Conservation (phyloP, 2,329 filamentous ascomycete species). For the Xylariales sp. region DNA sequence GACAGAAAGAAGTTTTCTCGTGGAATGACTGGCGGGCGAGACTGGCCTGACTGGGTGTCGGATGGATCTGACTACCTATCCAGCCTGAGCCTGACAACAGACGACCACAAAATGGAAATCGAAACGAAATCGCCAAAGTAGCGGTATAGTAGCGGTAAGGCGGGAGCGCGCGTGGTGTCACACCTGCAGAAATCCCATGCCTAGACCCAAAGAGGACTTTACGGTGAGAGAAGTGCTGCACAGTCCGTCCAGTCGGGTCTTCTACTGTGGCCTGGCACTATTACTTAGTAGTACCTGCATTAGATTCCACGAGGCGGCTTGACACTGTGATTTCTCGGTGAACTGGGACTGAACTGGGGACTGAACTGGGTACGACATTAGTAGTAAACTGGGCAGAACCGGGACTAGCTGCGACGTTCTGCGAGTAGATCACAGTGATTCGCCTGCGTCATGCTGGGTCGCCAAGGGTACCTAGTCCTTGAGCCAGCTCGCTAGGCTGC, state of each 20-base stretch:
- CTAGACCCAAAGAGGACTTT: constrained; percentile 23
- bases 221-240: constrained; percentile 36
- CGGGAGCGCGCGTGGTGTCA: constrained; percentile 33
- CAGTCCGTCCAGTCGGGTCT: constrained; percentile 20
- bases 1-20: constrained; percentile 36
- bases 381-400: no score
- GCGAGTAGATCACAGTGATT: constrained; percentile 39
- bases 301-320: constrained; percentile 45
- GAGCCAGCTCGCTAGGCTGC: constrained; percentile 12
- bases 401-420: constrained; percentile 12
- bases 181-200: constrained; percentile 32
- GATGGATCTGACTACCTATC: constrained; percentile 37
- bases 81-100: constrained; percentile 32
- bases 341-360: constrained; percentile 36
- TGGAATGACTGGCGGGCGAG: constrained; percentile 23
- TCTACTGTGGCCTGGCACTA: constrained; percentile 32
- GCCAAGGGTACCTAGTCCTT: constrained; percentile 24
- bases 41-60: constrained; percentile 38
- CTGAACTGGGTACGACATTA: no score
- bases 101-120: constrained; percentile 40
- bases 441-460: constrained; percentile 40
- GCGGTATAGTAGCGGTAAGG: constrained; percentile 41
- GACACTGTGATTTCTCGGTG: constrained; percentile 45
- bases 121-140: constrained; percentile 39
- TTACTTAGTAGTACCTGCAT: constrained; percentile 47